Evolutionary conservation across 805 yeast species (phyloP).

Genomic region (Naumovozyma dairenensis): DNA sequence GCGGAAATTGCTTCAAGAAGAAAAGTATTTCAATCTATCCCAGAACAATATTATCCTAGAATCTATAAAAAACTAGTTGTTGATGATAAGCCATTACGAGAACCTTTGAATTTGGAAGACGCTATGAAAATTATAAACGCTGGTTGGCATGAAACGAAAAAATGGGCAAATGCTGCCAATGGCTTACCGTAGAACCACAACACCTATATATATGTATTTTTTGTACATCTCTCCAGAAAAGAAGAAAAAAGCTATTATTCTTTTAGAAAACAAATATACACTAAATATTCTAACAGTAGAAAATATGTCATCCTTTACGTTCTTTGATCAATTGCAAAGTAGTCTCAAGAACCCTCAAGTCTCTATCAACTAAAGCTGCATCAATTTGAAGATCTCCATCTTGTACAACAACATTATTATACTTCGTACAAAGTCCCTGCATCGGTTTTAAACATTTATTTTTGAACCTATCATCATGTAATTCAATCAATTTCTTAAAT

Average conservation of each 20-base stretch:
- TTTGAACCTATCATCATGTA: slow-evolving; percentile 23
- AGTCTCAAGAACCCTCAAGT: slow-evolving; percentile 58
- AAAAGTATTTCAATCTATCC: slow-evolving; percentile 25
- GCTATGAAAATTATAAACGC: slow-evolving; percentile 61
- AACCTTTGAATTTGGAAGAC: slow-evolving; percentile 66
- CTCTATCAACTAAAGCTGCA: slow-evolving; percentile 64
- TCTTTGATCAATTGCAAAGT: slow-evolving; percentile 34
- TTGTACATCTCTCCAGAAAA: no score
- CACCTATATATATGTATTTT: no score
- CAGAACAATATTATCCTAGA: slow-evolving; percentile 43
- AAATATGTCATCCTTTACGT: neutral
- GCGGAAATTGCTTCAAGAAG: slow-evolving; percentile 10
- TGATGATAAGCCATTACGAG: slow-evolving; percentile 55
- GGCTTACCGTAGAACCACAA: slow-evolving; percentile 18
- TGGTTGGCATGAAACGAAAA: slow-evolving; percentile 76
- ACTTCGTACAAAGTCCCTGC: slow-evolving; percentile 14
- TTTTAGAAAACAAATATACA: no score
- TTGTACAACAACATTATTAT: slow-evolving; percentile 9
- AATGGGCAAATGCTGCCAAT: slow-evolving; percentile 51
- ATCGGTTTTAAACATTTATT: slow-evolving; percentile 18
- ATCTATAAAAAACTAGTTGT: slow-evolving; percentile 64
- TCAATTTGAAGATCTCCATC: slow-evolving; percentile 40
- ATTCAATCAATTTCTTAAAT: slow-evolving; percentile 16
- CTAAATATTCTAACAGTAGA: no score
- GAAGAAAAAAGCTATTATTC: no score